Percentiles rank a stretch among this genome's conserved stretches.
These are phyloP conservation scores for Pseudogymnoascus sp. DNA, from an alignment of 2,329 filamentous ascomycete genomes.

Conservation along the genomic window DNA sequence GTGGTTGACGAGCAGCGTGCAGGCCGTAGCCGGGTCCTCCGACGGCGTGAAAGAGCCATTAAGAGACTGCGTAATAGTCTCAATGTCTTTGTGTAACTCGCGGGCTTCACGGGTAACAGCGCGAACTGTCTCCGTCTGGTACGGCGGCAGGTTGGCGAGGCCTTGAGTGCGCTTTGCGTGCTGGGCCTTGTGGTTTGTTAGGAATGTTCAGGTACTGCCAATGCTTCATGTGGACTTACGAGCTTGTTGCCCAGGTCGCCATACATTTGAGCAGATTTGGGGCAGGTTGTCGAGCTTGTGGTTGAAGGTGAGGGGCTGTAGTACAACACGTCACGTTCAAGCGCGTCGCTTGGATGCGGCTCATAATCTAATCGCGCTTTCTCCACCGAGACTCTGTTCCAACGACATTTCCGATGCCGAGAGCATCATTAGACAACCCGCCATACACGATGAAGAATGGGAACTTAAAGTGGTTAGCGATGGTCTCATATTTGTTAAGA, in stretches of 20 bases:
- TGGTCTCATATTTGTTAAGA: not conserved
- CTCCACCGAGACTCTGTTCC: not conserved
- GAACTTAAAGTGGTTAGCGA: not conserved
- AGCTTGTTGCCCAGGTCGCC: slow-evolving; percentile 63
- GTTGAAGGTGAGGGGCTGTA: not conserved
- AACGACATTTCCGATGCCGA: not conserved
- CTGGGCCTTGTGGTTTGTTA: slow-evolving; percentile 55
- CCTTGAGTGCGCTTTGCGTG: slow-evolving; percentile 93
- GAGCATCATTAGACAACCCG: not conserved
- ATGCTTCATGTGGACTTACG: slow-evolving; percentile 32
- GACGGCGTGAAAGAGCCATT: slow-evolving; percentile 80
- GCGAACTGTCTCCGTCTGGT: slow-evolving; percentile 86
- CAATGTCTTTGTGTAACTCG: slow-evolving; percentile 81
- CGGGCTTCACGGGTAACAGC: slow-evolving; percentile 83
- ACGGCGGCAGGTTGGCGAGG: slow-evolving; percentile 76
- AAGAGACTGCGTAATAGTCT: slow-evolving; percentile 71
- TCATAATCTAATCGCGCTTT: not conserved
- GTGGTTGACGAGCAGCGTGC: slow-evolving; percentile 85
- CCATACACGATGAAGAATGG: not conserved
- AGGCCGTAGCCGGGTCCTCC: slow-evolving; percentile 72
- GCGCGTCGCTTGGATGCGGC: not conserved
- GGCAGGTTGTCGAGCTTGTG: not conserved
- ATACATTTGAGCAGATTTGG: slow-evolving; percentile 45
- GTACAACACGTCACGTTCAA: slow-evolving; percentile 6
- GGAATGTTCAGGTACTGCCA: slow-evolving; percentile 2